phyloP scores from a whole-genome alignment of 1,139 yeast species.

The Blastobotrys petasosporus region DNA sequence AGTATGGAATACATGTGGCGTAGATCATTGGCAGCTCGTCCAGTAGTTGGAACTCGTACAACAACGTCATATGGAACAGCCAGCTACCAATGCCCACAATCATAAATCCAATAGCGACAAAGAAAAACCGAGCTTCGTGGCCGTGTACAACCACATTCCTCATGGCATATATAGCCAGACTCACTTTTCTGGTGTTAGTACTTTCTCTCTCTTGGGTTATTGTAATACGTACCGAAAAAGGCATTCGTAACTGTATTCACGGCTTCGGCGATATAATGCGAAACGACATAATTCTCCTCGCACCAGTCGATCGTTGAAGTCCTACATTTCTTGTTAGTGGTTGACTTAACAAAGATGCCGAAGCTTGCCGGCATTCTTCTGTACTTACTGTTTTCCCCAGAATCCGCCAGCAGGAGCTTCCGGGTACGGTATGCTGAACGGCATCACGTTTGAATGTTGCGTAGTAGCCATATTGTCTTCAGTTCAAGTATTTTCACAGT shows the following conservation, averaged over 20 bases:
- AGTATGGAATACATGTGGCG: conserved; percentile 92
- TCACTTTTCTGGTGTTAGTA: conserved; percentile 32
- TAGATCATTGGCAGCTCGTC: conserved; percentile 98
- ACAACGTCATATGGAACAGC: conserved; percentile 92
- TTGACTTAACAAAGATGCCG: background rate
- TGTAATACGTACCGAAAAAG: conserved; percentile 38
- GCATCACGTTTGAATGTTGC: too few species aligned
- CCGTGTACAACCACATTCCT: conserved; percentile 53
- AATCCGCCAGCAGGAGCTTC: conserved; percentile 27
- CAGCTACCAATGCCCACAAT: conserved; percentile 90
- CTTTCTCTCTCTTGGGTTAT: background rate
- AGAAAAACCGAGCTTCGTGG: conserved; percentile 62
- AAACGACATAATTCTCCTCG: conserved; percentile 86
- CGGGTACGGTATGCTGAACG: conserved; percentile 25
- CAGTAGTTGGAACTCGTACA: conserved; percentile 79
- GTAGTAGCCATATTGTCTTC: too few species aligned
- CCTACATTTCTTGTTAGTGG: conserved; percentile 13
- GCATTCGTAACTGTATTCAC: conserved; percentile 76
- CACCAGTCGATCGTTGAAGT: conserved; percentile 90
- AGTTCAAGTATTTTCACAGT: too few species aligned
- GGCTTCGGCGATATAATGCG: conserved; percentile 83
- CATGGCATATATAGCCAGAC: conserved; percentile 63
- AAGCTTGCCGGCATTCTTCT: background rate
- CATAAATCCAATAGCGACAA: conserved; percentile 72
- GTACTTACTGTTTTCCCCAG: conserved; percentile 31